These are phyloP conservation scores for Geranomyces variabilis DNA, from an alignment of 192 early-diverging fungal species.

Conservation along the genomic window DNA sequence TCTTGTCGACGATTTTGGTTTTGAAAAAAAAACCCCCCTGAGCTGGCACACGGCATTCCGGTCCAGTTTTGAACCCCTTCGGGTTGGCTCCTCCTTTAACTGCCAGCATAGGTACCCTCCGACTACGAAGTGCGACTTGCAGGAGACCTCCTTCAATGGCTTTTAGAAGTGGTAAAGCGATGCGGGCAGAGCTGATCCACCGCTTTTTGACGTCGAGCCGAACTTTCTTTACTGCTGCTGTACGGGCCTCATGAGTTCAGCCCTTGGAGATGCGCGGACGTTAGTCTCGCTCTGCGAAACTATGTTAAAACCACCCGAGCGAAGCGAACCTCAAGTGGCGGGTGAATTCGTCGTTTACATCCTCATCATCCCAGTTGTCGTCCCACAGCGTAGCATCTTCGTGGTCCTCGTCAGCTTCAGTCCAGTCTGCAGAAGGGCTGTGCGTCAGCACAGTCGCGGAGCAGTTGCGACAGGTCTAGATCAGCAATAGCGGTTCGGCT, in stretches of 20 bases:
- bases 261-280: not conserved
- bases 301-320: not conserved
- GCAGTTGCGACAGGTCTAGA: not conserved
- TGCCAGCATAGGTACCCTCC: no score
- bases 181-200: no score
- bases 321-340: constrained; percentile 64
- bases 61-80: no score
- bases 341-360: constrained; percentile 90
- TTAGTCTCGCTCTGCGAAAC: no score
- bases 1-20: no score
- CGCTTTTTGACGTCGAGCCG: no score
- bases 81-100: no score
- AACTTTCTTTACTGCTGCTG: not conserved
- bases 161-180: no score
- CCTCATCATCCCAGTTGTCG: constrained; percentile 90
- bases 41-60: no score
- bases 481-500: not conserved
- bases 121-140: no score
- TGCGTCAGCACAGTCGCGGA: not conserved
- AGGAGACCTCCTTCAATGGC: no score
- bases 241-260: constrained; percentile 1
- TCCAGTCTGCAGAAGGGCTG: constrained; percentile 68
- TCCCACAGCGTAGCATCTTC: constrained; percentile 75
- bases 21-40: no score
- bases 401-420: constrained; percentile 74